phyloP scores from a whole-genome alignment of 164 flowering plant species.

The Paratinospora sagittata region DNA sequence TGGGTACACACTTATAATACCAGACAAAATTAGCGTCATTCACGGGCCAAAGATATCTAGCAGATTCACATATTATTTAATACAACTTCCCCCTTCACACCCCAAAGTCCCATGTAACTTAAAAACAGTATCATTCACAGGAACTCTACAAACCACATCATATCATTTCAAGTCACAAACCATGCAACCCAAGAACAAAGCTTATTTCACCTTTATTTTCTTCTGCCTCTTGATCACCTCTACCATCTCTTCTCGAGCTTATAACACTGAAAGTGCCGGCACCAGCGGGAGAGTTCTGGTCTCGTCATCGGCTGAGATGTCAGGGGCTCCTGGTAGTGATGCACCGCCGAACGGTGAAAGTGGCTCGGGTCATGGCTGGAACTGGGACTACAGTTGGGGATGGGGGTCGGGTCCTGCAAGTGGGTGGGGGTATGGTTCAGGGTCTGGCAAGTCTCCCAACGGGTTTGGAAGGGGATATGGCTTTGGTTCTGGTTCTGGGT shows the following conservation, averaged over 20 bases:
- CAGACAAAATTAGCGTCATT: constrained; percentile 5
- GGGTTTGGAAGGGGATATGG: constrained; percentile 64
- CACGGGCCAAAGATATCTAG: background rate
- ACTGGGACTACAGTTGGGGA: constrained; percentile 69
- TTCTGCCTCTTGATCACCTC: constrained; percentile 6
- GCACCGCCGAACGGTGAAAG: constrained; percentile 30
- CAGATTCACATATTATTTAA: background rate
- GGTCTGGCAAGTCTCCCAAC: constrained; percentile 52
- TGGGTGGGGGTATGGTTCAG: constrained; percentile 83
- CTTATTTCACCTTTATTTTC: background rate
- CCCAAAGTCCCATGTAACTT: background rate
- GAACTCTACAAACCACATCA: background rate
- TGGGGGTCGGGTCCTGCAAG: constrained; percentile 66
- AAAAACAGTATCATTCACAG: background rate
- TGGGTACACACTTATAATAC: background rate
- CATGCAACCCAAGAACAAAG: background rate
- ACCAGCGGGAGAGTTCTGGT: constrained; percentile 3
- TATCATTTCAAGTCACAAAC: no score
- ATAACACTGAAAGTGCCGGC: no score
- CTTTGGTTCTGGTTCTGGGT: constrained; percentile 56
- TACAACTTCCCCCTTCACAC: no score
- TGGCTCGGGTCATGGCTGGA: constrained; percentile 62
- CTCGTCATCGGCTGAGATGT: constrained; percentile 15
- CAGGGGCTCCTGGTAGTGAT: constrained; percentile 14
- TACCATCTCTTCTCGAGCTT: constrained; percentile 8